Base-by-base conservation (phyloP, 345 rosid species). In the Ricinus communis region DNA sequence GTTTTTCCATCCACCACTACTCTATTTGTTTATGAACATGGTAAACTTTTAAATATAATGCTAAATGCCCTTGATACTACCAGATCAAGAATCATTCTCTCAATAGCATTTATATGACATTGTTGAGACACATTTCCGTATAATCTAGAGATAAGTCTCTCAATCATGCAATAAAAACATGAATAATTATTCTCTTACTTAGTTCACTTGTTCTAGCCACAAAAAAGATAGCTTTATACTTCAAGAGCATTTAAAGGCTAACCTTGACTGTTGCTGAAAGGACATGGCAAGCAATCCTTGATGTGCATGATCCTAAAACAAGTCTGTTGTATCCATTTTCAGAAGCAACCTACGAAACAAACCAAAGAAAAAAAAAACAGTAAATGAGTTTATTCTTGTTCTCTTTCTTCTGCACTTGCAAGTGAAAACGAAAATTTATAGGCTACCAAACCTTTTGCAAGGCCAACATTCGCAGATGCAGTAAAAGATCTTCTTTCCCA, bases 241-340 rank as follows among this genome's bases (percentile, higher is more conserved):
- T 51, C 5, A 51, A 41, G 3, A 18, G 16, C 33, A 36, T 50
- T 50, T 50, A 27, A 75, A 51, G 62, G 74, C 74, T 70, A 38
- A 94, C 98, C 97, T 94, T 94, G 62, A 87, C 95, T 22, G 92
- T 91, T 47, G 95, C 93, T 13, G 97, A 59, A 79, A 95, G 79
- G 59, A 92, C 96, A 82, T 90, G 90, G 71, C 87, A 85, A 75
- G 99, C 97, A 68, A 94, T 82, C 78, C 89, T 91, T 27, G 99
- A 92, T 21, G 88, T 89, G 83, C 92, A 91, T 0, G 87, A 71
- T 75, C 97, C 99, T 0, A 92, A 70, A 49, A 90, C 67, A 62
- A 95, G 70, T 80, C 90, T 90, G 72, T 77, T 90, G 86, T 85
- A 95, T 19, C 97, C 96, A 72, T 83, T 77, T 77, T 87, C 89